Conservation (phyloP, 495 filamentous ascomycete species). For the Xylaria castorea region DNA sequence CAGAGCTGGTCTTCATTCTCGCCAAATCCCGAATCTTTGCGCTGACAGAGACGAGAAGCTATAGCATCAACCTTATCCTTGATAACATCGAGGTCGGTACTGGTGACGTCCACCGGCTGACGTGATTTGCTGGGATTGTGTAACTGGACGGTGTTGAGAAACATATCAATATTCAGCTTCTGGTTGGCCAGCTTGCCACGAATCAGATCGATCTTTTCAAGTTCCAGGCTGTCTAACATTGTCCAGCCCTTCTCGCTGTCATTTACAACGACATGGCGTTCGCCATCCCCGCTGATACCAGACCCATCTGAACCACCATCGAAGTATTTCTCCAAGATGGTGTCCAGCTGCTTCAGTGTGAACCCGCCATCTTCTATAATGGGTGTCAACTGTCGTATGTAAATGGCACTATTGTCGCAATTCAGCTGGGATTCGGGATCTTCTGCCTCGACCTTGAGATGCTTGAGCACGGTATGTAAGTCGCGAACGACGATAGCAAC, state of each 20-base stretch:
- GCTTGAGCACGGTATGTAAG: conserved; percentile 55
- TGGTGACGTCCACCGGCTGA: conserved; percentile 36
- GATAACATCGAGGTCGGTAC: conserved; percentile 46
- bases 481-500: conserved; percentile 47
- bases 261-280: conserved; percentile 26
- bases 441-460: conserved; percentile 57
- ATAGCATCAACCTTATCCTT: conserved; percentile 60
- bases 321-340: conserved; percentile 51
- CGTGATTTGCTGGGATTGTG: conserved; percentile 48
- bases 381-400: conserved; percentile 48
- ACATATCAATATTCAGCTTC: conserved; percentile 51
- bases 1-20: conserved; percentile 57
- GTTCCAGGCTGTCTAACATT: conserved; percentile 39
- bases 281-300: conserved; percentile 26
- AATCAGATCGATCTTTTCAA: conserved; percentile 46
- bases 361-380: conserved; percentile 59
- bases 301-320: conserved; percentile 24
- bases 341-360: conserved; percentile 54
- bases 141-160: conserved; percentile 55
- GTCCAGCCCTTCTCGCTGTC: conserved; percentile 41
- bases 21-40: conserved; percentile 46
- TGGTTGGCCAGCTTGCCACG: conserved; percentile 47
- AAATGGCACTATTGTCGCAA: conserved; percentile 42
- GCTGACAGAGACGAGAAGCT: conserved; percentile 52
- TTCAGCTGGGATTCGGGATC: conserved; percentile 57